Evolutionary conservation across 1,284 basidiomycete species (phyloP).

Genomic region (Vanrija sp.): DNA sequence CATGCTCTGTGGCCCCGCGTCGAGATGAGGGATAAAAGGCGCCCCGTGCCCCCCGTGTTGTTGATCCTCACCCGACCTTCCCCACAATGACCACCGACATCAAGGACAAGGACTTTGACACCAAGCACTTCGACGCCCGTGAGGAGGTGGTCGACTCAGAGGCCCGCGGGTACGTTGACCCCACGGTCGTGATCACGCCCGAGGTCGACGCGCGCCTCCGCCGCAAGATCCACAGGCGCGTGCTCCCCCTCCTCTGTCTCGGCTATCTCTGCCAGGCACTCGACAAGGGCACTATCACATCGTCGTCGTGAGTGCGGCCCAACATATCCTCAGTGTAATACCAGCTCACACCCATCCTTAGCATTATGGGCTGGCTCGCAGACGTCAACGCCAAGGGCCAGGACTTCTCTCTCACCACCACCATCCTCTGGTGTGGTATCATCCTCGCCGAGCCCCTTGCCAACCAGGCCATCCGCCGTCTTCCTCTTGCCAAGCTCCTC

Average conservation of each 20-base stretch:
- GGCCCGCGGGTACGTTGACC: constrained; percentile 21
- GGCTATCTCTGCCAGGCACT: constrained; percentile 32
- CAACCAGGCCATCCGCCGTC: constrained; percentile 5
- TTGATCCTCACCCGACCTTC: neutral
- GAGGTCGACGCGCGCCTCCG: constrained; percentile 22
- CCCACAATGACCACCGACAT: neutral
- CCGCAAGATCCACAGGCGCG: constrained; percentile 19
- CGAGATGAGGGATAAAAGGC: too few relatives aligned
- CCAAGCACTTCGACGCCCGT: neutral
- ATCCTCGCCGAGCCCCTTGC: constrained; percentile 6
- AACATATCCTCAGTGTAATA: constrained; percentile 3
- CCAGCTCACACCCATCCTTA: too few relatives aligned
- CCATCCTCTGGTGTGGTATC: constrained; percentile 7
- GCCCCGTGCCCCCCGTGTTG: too few relatives aligned
- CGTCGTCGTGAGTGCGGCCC: neutral
- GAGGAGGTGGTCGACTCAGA: constrained; percentile 1
- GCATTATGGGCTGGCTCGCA: constrained; percentile 5
- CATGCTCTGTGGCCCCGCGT: too few relatives aligned
- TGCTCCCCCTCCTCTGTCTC: constrained; percentile 32
- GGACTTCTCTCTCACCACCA: constrained; percentile 6
- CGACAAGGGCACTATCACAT: constrained; percentile 16
- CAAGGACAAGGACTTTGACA: neutral
- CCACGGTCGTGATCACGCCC: constrained; percentile 20
- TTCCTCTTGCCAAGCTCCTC: constrained; percentile 5
- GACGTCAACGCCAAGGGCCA: constrained; percentile 4